Evolutionary conservation across 257 asterid genomes (phyloP).

Genomic region (Mentha longifolia): DNA sequence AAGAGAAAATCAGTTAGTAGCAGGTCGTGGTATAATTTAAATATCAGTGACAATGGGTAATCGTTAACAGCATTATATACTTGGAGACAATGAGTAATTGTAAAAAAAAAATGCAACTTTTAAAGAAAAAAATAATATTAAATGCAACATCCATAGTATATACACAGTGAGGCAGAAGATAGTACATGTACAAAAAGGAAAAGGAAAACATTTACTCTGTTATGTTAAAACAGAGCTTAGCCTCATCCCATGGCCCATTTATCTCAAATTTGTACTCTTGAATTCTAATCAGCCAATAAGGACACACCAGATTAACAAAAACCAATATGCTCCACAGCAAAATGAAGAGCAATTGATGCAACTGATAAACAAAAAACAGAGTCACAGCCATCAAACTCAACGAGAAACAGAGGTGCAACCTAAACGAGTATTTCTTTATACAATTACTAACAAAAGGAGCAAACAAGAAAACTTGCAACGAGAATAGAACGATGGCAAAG

Average conservation of each 20-base stretch:
- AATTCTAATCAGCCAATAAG: constrained; percentile 89
- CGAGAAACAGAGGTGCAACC: constrained; percentile 72
- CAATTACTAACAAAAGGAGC: constrained; percentile 80
- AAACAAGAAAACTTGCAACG: constrained; percentile 86
- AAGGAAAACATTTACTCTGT: constrained; percentile 57
- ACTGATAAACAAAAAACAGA: constrained; percentile 46
- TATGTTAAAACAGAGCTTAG: constrained; percentile 83
- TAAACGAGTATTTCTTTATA: constrained; percentile 68
- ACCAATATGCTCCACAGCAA: constrained; percentile 55
- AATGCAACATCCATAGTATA: too few relatives aligned
- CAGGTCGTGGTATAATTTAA: too few relatives aligned
- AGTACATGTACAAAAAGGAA: background rate
- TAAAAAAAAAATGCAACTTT: too few relatives aligned
- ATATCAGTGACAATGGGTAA: too few relatives aligned
- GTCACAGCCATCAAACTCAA: constrained; percentile 57
- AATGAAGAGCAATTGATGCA: constrained; percentile 66
- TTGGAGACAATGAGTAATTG: too few relatives aligned
- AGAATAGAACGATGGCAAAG: constrained; percentile 78
- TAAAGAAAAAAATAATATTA: too few relatives aligned
- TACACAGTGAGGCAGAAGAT: too few relatives aligned
- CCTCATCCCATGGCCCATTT: constrained; percentile 99
- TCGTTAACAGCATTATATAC: too few relatives aligned
- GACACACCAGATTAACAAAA: constrained; percentile 81
- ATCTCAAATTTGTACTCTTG: constrained; percentile 93
- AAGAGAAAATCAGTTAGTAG: too few relatives aligned